Base-by-base conservation (phyloP, 768 basidiomycete genomes). In the Phaeotremella fagi region DNA sequence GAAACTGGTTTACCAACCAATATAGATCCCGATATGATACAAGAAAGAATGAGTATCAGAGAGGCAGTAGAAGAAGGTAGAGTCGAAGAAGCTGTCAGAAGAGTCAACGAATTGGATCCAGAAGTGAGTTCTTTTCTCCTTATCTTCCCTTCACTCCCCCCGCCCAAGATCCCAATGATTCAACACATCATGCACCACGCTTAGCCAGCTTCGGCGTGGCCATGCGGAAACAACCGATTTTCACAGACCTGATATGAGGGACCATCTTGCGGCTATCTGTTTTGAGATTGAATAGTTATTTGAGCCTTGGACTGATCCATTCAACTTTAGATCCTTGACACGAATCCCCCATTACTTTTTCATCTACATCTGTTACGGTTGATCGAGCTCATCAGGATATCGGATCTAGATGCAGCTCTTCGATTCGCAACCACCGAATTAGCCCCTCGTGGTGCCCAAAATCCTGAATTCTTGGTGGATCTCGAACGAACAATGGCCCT, bases 111-210 rank as follows among this genome's bases (percentile, higher is more conserved):
- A 74, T 75, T 98, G 62, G 90, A 98, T 73, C 88, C 90, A 25
- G 92, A 97, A 85, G 95, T 98, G 77, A 78, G 88, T 75, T 27
- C 64, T 29, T 14, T 9, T 35, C 26, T 37, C 57, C 12, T 23
- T 50, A 51, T 50, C 12, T 65, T 31, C 28, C 44, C 31, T 47
- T 49, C 43, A n/a, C 46, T 37, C 18, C 29, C 14, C 48, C 16
- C 52, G 46, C 35, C 36, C 44, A 22, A 20, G 36, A 51, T 70
- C 74, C 67, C 68, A 75, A 88, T 78, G 90, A 94, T 94, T 91
- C 85, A 78, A 89, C 65, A 68, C 20, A 74, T 87, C 89, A 95
- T 95, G 92, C 91, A 95, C 92, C 91, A 94, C 90, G 85, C 91
- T 82, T 80, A 95, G 84, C 84, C 80, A 77, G 68, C 69, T 74